These are phyloP conservation scores for Striga asiatica DNA, from an alignment of 257 asterid species.

Conservation along the genomic window DNA sequence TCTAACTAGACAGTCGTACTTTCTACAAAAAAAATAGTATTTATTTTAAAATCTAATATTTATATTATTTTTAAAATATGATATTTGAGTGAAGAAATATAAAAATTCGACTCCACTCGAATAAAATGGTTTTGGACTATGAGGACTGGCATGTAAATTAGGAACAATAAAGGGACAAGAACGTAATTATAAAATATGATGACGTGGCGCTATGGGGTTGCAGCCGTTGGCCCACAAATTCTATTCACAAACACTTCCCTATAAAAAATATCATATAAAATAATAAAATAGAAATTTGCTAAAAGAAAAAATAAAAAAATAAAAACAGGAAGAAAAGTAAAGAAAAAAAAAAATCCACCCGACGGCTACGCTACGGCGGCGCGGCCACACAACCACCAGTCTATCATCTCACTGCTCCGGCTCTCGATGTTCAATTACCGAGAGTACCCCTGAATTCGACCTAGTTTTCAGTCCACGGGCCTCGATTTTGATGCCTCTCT, in stretches of 20 bases:
- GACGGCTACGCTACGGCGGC: slow-evolving; percentile 42
- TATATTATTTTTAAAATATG: no score
- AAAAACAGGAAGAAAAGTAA: slow-evolving; percentile 8
- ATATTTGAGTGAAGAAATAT: no score
- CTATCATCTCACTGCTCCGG: slow-evolving; percentile 20
- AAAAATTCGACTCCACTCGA: no score
- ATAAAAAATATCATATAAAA: background rate
- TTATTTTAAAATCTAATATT: no score
- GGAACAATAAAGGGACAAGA: background rate
- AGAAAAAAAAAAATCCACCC: background rate
- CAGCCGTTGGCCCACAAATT: slow-evolving; percentile 14
- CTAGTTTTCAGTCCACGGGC: background rate
- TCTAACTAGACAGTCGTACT: no score
- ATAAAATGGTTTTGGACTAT: no score
- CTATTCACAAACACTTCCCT: background rate
- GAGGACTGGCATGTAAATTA: background rate
- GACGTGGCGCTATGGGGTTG: slow-evolving; percentile 28
- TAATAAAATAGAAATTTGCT: background rate
- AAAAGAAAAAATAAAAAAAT: background rate
- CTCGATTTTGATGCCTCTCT: slow-evolving; percentile 22
- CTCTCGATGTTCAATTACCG: background rate
- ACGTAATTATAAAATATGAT: background rate
- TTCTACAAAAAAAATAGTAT: no score
- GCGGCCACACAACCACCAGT: slow-evolving; percentile 34
- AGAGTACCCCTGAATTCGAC: slow-evolving; percentile 11